A percentile compares a stretch with the other conserved stretches of the same genome.
phyloP scores from a whole-genome alignment of 2,329 filamentous ascomycete genomes.

The Epichloe baconii region DNA sequence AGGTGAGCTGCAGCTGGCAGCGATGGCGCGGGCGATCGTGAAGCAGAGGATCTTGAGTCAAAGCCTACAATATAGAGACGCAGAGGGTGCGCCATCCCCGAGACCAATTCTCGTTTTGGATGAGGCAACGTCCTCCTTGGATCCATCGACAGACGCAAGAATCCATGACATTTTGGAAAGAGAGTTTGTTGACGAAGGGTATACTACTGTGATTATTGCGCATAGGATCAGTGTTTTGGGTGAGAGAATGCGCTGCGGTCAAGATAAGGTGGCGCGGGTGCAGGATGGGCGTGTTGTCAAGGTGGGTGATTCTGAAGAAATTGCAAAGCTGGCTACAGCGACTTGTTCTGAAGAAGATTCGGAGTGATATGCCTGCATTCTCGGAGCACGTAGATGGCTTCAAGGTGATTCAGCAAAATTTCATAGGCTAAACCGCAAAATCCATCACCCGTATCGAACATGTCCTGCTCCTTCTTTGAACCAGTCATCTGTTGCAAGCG shows the following conservation, averaged over 20 bases:
- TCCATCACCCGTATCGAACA: slow-evolving; percentile 29
- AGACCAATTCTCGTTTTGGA: slow-evolving; percentile 21
- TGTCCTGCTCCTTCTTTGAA: slow-evolving; percentile 44
- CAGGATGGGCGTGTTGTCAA: background rate
- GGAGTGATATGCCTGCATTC: background rate
- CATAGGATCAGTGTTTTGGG: slow-evolving; percentile 18
- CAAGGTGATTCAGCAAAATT: too few relatives aligned
- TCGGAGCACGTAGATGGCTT: too few relatives aligned
- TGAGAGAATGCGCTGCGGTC: slow-evolving; percentile 9
- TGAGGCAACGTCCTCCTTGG: slow-evolving; percentile 20
- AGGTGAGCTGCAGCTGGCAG: slow-evolving; percentile 21
- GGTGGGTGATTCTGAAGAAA: background rate
- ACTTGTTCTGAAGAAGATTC: background rate
- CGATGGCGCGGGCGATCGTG: slow-evolving; percentile 15
- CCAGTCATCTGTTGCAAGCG: slow-evolving; percentile 48
- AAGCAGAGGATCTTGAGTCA: background rate
- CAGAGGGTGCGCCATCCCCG: background rate
- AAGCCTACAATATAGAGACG: background rate
- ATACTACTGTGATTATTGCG: slow-evolving; percentile 23
- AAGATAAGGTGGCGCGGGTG: background rate
- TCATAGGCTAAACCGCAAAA: background rate
- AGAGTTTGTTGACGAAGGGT: slow-evolving; percentile 15
- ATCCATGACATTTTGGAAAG: slow-evolving; percentile 18
- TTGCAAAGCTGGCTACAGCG: background rate
- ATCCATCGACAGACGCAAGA: slow-evolving; percentile 18